Conservation (phyloP, 2,329 filamentous ascomycete species). For the Rachicladosporium sp. region DNA sequence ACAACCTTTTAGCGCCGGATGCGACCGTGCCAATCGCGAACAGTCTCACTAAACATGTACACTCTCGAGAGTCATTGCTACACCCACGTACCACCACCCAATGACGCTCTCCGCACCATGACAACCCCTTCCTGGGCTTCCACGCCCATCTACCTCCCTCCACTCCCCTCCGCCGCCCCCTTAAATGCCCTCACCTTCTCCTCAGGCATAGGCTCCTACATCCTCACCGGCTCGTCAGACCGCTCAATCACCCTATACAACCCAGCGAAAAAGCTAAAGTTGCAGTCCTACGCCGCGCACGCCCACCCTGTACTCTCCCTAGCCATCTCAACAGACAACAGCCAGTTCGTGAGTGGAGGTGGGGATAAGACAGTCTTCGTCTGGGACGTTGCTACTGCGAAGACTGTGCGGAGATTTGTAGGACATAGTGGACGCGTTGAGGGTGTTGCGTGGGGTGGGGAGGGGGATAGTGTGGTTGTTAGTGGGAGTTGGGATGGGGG, state of each 20-base stretch:
- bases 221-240: constrained; percentile 79
- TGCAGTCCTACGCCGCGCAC: constrained; percentile 82
- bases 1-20: too few species aligned
- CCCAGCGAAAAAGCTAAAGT: constrained; percentile 44
- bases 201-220: constrained; percentile 36
- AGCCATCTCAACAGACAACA: constrained; percentile 60
- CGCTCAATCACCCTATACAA: constrained; percentile 80
- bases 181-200: constrained; percentile 41
- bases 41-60: too few species aligned
- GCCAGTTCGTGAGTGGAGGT: constrained; percentile 73
- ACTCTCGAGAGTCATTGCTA: too few species aligned
- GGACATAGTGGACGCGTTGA: constrained; percentile 60
- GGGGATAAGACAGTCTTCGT: constrained; percentile 86
- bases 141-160: constrained; percentile 11
- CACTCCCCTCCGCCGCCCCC: constrained; percentile 8
- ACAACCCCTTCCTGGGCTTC: constrained; percentile 12
- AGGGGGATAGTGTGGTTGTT: constrained; percentile 59
- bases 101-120: too few species aligned
- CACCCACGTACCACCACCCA: too few species aligned
- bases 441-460: constrained; percentile 64
- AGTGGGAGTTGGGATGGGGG: constrained; percentile 64
- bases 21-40: too few species aligned
- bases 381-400: constrained; percentile 80
- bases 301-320: constrained; percentile 86
- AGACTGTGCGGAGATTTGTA: constrained; percentile 63